phyloP scores from a whole-genome alignment of 164 flowering plant species.

The Piper betle region DNA sequence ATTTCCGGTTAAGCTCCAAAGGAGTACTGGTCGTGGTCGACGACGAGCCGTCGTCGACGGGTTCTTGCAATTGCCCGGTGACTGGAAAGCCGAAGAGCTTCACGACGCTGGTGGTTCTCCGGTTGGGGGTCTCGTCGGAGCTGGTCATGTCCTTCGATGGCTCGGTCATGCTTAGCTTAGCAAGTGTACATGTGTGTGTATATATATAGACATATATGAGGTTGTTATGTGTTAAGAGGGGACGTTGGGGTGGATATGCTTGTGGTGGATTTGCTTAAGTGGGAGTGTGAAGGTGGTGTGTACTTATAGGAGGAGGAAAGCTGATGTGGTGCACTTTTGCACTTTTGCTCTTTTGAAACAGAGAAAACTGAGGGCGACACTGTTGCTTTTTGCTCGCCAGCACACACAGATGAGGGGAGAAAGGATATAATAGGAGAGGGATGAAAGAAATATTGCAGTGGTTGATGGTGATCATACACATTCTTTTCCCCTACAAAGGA shows the following conservation, averaged over 20 bases:
- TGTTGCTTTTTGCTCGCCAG: background rate
- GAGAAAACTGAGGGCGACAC: background rate
- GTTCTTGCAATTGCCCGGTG: background rate
- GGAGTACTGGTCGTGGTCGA: background rate
- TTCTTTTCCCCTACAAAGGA: background rate
- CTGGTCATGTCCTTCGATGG: background rate
- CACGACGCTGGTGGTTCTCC: background rate
- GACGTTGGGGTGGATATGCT: too few relatives aligned
- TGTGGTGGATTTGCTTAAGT: background rate
- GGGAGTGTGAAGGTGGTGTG: background rate
- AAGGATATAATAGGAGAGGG: background rate
- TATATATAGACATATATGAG: too few relatives aligned
- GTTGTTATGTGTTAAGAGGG: background rate
- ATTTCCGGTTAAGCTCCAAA: slow-evolving; percentile 17
- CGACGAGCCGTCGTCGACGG: background rate
- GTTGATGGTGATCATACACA: background rate
- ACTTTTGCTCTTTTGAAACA: background rate
- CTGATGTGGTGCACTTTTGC: background rate
- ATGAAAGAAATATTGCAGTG: background rate
- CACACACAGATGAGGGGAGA: background rate
- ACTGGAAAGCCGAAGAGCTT: background rate
- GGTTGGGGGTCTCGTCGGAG: background rate
- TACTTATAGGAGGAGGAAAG: background rate
- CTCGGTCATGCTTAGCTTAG: background rate
- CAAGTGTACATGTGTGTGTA: background rate